These are phyloP conservation scores for Solanum ossicruentum DNA, from an alignment of 257 asterid species.

Conservation along the genomic window DNA sequence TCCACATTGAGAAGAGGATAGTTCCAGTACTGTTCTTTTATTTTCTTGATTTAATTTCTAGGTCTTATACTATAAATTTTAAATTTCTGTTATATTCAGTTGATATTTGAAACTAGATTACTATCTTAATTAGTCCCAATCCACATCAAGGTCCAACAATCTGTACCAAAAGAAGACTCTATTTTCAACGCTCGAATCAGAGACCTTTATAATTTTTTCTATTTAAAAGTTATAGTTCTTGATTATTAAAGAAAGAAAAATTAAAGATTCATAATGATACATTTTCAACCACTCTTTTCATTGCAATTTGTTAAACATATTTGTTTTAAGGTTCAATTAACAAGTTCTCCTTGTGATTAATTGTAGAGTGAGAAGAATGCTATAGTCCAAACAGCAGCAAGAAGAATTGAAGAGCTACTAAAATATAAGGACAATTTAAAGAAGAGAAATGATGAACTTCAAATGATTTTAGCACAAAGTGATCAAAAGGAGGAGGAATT, in stretches of 20 bases:
- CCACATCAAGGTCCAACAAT: background rate
- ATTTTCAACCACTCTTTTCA: background rate
- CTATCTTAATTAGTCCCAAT: background rate
- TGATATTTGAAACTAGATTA: background rate
- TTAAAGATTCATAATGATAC: background rate
- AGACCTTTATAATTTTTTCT: background rate
- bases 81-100: background rate
- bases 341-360: background rate
- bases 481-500: background rate
- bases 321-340: background rate
- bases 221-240: background rate
- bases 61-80: background rate
- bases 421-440: constrained; percentile 5
- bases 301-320: background rate
- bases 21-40: background rate
- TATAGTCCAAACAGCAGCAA: constrained; percentile 27
- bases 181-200: background rate
- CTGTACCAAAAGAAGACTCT: background rate
- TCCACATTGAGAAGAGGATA: no score
- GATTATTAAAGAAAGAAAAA: background rate
- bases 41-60: background rate
- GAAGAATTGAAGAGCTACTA: constrained; percentile 17
- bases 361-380: constrained; percentile 35
- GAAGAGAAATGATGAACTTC: constrained; percentile 14
- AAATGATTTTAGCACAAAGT: background rate